Conservation (phyloP, 1,139 yeast species). For the Blastobotrys petasosporus region DNA sequence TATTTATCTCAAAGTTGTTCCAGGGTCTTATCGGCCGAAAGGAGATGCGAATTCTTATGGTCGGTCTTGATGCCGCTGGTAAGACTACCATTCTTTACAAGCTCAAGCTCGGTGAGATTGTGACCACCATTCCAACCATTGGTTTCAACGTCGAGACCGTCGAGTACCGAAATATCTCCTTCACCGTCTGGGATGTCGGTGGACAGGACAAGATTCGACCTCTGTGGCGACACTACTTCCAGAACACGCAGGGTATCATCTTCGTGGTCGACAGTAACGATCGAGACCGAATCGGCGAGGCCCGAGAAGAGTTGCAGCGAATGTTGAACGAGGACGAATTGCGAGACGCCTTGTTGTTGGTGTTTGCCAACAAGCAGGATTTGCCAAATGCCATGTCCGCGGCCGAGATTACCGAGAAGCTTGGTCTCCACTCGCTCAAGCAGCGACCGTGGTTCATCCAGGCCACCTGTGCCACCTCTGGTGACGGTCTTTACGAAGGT, state of each 20-base stretch:
- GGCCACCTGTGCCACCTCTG: conserved; percentile 91
- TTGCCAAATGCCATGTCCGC: conserved; percentile 95
- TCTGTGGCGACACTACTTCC: conserved; percentile 92
- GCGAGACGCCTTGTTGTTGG: conserved; percentile 82
- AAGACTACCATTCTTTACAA: conserved; percentile 86
- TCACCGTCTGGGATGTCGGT: conserved; percentile 97
- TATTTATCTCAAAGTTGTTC: conserved; percentile 80
- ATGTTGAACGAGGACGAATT: conserved; percentile 92
- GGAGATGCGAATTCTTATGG: conserved; percentile 88
- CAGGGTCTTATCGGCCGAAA: conserved; percentile 61
- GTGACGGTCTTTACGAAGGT: conserved; percentile 94
- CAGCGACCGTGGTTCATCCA: conserved; percentile 95
- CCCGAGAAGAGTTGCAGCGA: conserved; percentile 89
- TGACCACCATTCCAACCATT: conserved; percentile 88
- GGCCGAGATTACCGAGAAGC: conserved; percentile 88
- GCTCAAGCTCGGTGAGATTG: conserved; percentile 86
- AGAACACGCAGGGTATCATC: conserved; percentile 90
- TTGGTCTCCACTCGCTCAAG: conserved; percentile 86
- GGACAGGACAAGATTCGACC: conserved; percentile 96
- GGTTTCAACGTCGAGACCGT: conserved; percentile 94
- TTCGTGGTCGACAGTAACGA: conserved; percentile 91
- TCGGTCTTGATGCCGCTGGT: conserved; percentile 91
- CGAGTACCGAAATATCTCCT: conserved; percentile 88
- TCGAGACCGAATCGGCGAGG: conserved; percentile 89
- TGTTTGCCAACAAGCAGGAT: conserved; percentile 83